Base-by-base conservation (phyloP, 1,284 basidiomycete genomes). In the Ceratobasidium theobromae region DNA sequence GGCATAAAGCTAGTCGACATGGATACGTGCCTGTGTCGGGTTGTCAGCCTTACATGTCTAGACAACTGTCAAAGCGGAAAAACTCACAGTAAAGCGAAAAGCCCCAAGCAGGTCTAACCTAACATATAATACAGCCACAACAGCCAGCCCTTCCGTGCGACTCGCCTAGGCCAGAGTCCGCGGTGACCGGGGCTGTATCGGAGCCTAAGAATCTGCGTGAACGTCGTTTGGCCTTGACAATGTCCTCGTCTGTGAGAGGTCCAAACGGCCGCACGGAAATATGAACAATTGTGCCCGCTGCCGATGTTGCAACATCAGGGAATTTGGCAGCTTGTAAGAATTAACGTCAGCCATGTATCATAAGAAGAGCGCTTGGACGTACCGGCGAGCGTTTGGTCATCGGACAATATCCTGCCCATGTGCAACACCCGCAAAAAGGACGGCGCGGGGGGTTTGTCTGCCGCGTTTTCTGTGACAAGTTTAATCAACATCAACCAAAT, bases 351-450 rank as follows among this genome's bases (percentile, higher is more conserved):
- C 49, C n/a, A 25, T 53, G 46, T 33, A 60, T 57, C 62, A 53
- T 46, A 23, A 9, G 4, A 6, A 25, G 46, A 54, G 35, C 52
- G 41, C 55, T 38, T 68, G 69, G 25, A 84, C 87, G 73, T 71
- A 91, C 89, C 82, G 21, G 80, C 73, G 43, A 93, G 79, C 3
- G 86, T 89, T 65, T 92, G 89, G 49, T 93, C 91, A 73, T 94
- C 91, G 72, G 89, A 86, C 43, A 93, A 77, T 73, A 94, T 87
- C 73, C 87, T 85, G n/a, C 92, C 92, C 12, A 93, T 79, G 74
- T 92, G 86, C 1, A 94, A 78, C 41, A 95, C 81, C 38, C 91
- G 83, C 66, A 93, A 79, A 78, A 87, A 91, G 3, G 85, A 86
- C 0, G 91, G 89, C 8, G 88, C 86, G 11, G 89, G 87, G 0